Evolutionary conservation across 1,284 basidiomycete genomes (phyloP), one percentile per base, ranked within the genome.

Genomic region (Hymenochaete sp.): DNA sequence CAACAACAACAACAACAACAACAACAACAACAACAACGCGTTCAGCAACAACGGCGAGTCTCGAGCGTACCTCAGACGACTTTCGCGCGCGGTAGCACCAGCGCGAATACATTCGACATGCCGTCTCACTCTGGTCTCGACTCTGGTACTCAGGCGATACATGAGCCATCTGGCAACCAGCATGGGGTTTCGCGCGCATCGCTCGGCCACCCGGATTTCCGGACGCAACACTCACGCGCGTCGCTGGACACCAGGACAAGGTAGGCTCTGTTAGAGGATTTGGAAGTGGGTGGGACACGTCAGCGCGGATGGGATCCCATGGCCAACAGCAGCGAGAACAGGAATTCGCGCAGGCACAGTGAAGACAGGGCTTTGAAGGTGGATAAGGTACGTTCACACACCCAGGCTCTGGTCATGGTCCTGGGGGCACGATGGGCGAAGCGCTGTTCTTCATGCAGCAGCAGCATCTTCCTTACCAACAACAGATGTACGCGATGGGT

Each of bases 201-300:
- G 5, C 52, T 31, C 56, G 44, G 43, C 6, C 49, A 50, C 29
- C 49, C 48, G 11, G 44, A 45, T 22, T 49, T 49, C 29, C 39
- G 42, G 13, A 10, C 36, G 22, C 42, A 39, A 38, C 48, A 11
- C 25, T 36, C 3, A 38, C 45, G 31, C 26, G 32, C 4, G 59
- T 58, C 38, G 9, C 41, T 43, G 40, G 22, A 27, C 4, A 59
- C 38, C 42, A 47, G 1, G 56, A 65, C 43, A 48, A 1, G 56
- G 64, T 31, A 65, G 66, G 40, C 55, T 56, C 11, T 53, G 59
- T 31, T 66, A 66, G 40, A 47, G n/a, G n/a, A n/a, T n/a, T n/a
- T 21, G 25, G 55, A 1, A 62, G 64, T 60, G 47, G 59, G 39
- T 45, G 57, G 35, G 62, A 59, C 27, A 39, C 26, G 11, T 31